Percentiles rank a stretch among this genome's conserved stretches.
These are phyloP conservation scores for Colletotrichum liriopes DNA, from an alignment of 2,329 filamentous ascomycete genomes.

Conservation along the genomic window DNA sequence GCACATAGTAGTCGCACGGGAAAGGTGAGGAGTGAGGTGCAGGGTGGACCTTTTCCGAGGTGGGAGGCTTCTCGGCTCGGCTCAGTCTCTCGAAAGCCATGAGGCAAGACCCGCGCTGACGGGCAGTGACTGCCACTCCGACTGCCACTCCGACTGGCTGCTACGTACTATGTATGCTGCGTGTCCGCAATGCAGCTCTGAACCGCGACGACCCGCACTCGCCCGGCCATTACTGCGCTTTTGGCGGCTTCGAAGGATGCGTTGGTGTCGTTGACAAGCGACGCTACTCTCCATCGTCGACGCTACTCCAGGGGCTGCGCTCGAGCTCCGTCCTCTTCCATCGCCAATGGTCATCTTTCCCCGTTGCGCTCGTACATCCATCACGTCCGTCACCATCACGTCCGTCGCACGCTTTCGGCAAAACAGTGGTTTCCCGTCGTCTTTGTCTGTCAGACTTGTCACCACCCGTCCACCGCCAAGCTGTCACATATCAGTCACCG, in stretches of 20 bases:
- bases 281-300: conserved; percentile 30
- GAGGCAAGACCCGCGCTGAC: neutral
- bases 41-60: conserved; percentile 4
- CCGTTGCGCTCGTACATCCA: neutral
- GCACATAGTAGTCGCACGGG: too few relatives aligned
- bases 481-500: conserved; percentile 32
- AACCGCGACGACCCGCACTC: conserved; percentile 27
- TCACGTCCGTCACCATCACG: conserved; percentile 6
- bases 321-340: conserved; percentile 23
- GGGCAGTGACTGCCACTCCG: neutral
- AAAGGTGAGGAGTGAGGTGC: neutral
- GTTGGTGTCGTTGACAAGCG: conserved; percentile 2
- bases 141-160: too few relatives aligned
- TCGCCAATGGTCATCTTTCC: neutral
- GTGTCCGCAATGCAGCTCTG: neutral
- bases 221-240: conserved; percentile 20
- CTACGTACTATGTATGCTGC: neutral
- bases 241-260: conserved; percentile 22
- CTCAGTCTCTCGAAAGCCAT: neutral
- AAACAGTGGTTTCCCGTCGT: conserved; percentile 28
- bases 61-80: conserved; percentile 2
- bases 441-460: conserved; percentile 18
- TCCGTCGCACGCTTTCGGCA: conserved; percentile 4
- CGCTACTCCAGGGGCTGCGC: conserved; percentile 28
- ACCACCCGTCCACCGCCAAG: conserved; percentile 21